Conservation (phyloP, 2,329 filamentous ascomycete species). For the Fusarium sp. region DNA sequence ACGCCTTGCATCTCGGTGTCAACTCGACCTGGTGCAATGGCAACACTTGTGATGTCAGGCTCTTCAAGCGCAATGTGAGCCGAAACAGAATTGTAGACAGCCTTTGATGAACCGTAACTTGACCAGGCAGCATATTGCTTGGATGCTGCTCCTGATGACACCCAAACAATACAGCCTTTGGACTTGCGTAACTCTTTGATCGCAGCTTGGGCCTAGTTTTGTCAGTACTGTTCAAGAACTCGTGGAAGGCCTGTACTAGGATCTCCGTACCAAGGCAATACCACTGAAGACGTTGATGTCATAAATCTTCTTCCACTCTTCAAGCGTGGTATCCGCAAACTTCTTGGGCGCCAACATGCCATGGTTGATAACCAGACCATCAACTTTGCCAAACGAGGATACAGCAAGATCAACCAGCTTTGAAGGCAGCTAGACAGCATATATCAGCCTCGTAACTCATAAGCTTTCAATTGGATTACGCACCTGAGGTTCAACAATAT, state of each 20-base stretch:
- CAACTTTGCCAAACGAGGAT: conserved; percentile 75
- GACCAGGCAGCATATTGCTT: conserved; percentile 78
- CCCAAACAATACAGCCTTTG: conserved; percentile 78
- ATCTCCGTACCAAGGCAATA: conserved; percentile 73
- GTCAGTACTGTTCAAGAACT: conserved; percentile 4
- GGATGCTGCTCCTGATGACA: conserved; percentile 80
- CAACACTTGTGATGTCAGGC: conserved; percentile 75
- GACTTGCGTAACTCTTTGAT: conserved; percentile 74
- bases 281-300: conserved; percentile 90
- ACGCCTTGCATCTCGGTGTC: conserved; percentile 92
- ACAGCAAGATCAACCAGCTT: conserved; percentile 73
- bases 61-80: conserved; percentile 80
- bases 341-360: conserved; percentile 81
- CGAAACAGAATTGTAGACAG: conserved; percentile 82
- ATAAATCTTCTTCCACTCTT: conserved; percentile 80
- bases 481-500: conserved; percentile 60
- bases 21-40: conserved; percentile 81
- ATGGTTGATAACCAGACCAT: conserved; percentile 90
- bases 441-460: not conserved
- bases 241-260: not conserved
- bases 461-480: not conserved
- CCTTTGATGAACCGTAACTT: conserved; percentile 84
- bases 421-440: conserved; percentile 59
- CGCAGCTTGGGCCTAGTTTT: conserved; percentile 72
- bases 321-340: conserved; percentile 72